Evolutionary conservation across 257 asterid species (phyloP), one percentile per base, ranked within the genome.

Genomic region (Penstemon barbatus): DNA sequence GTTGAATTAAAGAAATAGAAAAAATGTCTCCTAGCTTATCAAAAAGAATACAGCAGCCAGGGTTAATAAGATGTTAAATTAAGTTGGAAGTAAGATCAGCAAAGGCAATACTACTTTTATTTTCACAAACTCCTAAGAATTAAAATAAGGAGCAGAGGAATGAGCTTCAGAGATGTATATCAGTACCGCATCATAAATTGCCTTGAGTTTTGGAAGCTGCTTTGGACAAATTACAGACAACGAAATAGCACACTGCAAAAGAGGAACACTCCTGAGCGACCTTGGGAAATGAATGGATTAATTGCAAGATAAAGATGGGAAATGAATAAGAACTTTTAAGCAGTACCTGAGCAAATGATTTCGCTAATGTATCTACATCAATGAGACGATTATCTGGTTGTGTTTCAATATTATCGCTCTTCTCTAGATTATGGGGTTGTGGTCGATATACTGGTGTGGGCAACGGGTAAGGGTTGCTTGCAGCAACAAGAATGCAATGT

Each of bases 181-280:
- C 51, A 72, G 71, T 85, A 90, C 98, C 89, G 95, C 92, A 69
- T 80, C 81, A 77, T 84, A 94, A 74, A 91, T 91, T 54, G 84
- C 89, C 74, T 75, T 84, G 61, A 94, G 85, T 80, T 89, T 89
- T 8, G 95, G 90, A 75, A 94, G 95, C 83, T 89, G 89, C 88
- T 84, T 94, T 7, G 99, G 99, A 80, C 97, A 94, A 71, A 94
- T 76, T 66, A 94, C 89, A 40, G 99, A 91, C 59, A 94, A 82
- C 74, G 97, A 91, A 78, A 94, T 73, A 69, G 85, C 83, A 79
- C 78, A 77, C 99, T 94, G 99, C 90, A 84, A 74, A 68, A 74
- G 49, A 71, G 7, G 25, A 57, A 62, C 63, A 57, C 7, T 39
- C 48, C 11, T 58, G 55, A 71, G 78, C 65, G 57, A 70, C 38